These are phyloP conservation scores for Cryptococcus amylolentus DNA, from an alignment of 1,284 basidiomycete species.

Conservation along the genomic window DNA sequence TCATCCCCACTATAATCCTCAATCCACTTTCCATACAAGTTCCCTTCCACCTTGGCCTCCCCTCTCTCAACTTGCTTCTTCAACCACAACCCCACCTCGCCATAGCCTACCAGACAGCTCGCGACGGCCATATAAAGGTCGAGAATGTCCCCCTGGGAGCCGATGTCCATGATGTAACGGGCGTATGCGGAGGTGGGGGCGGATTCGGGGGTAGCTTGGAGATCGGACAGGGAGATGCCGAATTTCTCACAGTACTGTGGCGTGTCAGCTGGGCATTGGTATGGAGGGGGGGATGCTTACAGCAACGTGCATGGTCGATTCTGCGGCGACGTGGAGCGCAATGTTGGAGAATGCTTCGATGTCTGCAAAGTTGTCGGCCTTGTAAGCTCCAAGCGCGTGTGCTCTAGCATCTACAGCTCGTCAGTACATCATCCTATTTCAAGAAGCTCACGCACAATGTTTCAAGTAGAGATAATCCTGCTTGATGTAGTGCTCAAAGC, in stretches of 20 bases:
- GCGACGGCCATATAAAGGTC: constrained; percentile 75
- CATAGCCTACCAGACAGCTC: constrained; percentile 87
- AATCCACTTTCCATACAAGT: constrained; percentile 74
- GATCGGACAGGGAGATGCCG: constrained; percentile 61
- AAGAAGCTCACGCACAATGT: constrained; percentile 39
- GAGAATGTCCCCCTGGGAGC: constrained; percentile 66
- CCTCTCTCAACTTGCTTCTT: constrained; percentile 57
- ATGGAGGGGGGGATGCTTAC: constrained; percentile 23
- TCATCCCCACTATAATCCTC: constrained; percentile 69
- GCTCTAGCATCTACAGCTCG: constrained; percentile 50
- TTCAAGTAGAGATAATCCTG: constrained; percentile 56
- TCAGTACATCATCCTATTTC: constrained; percentile 1
- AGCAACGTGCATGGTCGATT: constrained; percentile 67
- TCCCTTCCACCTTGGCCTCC: constrained; percentile 60
- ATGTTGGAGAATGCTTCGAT: constrained; percentile 67
- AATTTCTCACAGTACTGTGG: constrained; percentile 63
- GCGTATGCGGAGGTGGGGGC: constrained; percentile 76
- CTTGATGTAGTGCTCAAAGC: constrained; percentile 80
- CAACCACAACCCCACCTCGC: constrained; percentile 85
- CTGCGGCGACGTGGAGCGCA: constrained; percentile 63
- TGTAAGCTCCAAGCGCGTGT: constrained; percentile 66
- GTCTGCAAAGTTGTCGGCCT: constrained; percentile 63
- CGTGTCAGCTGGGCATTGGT: constrained; percentile 3
- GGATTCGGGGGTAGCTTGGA: constrained; percentile 63
- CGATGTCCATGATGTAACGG: constrained; percentile 76